Evolutionary conservation across 352 stramenopile species (phyloP).

Genomic region (Phytophthora palmivora): DNA sequence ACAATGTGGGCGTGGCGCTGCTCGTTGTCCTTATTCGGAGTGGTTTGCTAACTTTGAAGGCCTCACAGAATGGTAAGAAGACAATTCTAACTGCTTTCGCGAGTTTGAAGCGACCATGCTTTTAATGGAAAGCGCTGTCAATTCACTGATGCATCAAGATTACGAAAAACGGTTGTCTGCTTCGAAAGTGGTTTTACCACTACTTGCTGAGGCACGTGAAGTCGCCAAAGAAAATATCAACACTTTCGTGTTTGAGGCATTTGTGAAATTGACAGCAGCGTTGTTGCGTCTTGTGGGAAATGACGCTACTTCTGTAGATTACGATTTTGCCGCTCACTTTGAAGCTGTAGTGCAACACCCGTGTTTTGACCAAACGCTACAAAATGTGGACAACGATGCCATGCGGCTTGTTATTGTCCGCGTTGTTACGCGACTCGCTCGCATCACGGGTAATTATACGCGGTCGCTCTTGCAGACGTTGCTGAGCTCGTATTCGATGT

Average conservation of each 20-base stretch:
- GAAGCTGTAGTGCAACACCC: constrained; percentile 34
- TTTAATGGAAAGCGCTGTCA: constrained; percentile 23
- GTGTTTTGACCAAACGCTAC: constrained; percentile 40
- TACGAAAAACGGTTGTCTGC: constrained; percentile 13
- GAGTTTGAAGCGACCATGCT: constrained; percentile 27
- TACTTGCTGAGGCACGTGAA: constrained; percentile 34
- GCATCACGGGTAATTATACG: constrained; percentile 50
- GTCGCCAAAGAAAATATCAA: constrained; percentile 22
- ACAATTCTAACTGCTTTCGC: not conserved
- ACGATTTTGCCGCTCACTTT: constrained; percentile 51
- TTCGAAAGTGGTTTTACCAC: constrained; percentile 29
- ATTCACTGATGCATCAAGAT: constrained; percentile 17
- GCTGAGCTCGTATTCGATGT: constrained; percentile 74
- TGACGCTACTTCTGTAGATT: constrained; percentile 26
- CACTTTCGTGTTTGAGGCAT: constrained; percentile 30
- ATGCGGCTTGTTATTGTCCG: constrained; percentile 45
- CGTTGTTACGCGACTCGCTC: constrained; percentile 51
- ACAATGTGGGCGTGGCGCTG: constrained; percentile 11
- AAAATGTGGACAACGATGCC: constrained; percentile 16
- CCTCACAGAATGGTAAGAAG: constrained; percentile 4
- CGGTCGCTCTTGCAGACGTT: constrained; percentile 64
- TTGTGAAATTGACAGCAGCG: constrained; percentile 42
- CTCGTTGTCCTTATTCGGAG: constrained; percentile 34
- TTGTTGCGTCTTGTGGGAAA: constrained; percentile 43
- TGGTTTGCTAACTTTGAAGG: constrained; percentile 21